A percentile compares a stretch with the other conserved stretches of the same genome.
Conservation (phyloP, 768 basidiomycete species). For the Pulveroboletus sp. region DNA sequence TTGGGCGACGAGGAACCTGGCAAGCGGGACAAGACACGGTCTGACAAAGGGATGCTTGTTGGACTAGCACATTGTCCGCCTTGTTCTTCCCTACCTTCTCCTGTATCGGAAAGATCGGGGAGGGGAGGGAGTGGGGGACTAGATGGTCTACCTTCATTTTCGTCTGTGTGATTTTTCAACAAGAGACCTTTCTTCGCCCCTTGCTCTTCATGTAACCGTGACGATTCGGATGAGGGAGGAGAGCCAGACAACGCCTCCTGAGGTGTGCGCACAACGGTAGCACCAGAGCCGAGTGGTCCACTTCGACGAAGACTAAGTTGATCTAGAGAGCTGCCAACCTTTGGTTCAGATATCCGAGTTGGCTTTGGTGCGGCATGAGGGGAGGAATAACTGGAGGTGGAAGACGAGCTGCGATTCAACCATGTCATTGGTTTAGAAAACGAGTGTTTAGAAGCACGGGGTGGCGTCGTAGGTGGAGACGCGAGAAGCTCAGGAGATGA, state of each 20-base stretch:
- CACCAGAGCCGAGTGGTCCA: slow-evolving; percentile 65
- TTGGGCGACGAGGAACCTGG: slow-evolving; percentile 26
- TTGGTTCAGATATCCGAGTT: slow-evolving; percentile 44
- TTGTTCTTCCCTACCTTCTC: background rate
- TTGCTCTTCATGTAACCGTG: slow-evolving; percentile 11
- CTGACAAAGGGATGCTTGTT: slow-evolving; percentile 22
- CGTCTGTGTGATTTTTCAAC: slow-evolving; percentile 11
- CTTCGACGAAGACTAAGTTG: slow-evolving; percentile 33
- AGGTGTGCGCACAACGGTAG: slow-evolving; percentile 75
- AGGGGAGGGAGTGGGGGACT: slow-evolving; percentile 55
- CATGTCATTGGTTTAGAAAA: slow-evolving; percentile 42
- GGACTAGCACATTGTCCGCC: slow-evolving; percentile 14
- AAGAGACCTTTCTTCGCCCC: slow-evolving; percentile 3
- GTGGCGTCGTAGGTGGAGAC: slow-evolving; percentile 31
- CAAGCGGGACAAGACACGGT: slow-evolving; percentile 29
- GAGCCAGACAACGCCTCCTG: slow-evolving; percentile 63
- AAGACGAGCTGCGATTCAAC: slow-evolving; percentile 39
- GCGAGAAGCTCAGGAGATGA: slow-evolving; percentile 17
- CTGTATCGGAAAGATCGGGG: slow-evolving; percentile 27
- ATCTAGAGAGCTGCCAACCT: slow-evolving; percentile 33
- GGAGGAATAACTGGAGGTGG: slow-evolving; percentile 21
- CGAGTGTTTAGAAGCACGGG: slow-evolving; percentile 34
- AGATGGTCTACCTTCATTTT: slow-evolving; percentile 22
- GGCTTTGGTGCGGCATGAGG: slow-evolving; percentile 37
- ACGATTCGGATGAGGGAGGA: slow-evolving; percentile 1